Evolutionary conservation across 73 alveolate genomes (phyloP).

Genomic region (Strombidium stylifer): DNA sequence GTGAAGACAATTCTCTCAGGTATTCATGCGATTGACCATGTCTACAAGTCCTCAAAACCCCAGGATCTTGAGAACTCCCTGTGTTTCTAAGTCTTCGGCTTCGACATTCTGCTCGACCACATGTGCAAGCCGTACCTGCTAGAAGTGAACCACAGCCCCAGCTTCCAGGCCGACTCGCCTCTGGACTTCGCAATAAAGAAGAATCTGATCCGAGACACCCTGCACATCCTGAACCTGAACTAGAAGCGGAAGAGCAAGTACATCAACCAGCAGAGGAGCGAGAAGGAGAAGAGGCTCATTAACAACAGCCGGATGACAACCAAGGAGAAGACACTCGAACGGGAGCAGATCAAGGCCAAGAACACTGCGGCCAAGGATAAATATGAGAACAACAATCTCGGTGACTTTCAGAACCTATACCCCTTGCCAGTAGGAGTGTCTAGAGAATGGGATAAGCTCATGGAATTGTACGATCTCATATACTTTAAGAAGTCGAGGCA

Average conservation of each 20-base stretch:
- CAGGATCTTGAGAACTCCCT: slow-evolving; percentile 16
- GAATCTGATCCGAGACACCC: neutral
- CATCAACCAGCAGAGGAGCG: neutral
- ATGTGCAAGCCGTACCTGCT: neutral
- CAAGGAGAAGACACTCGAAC: neutral
- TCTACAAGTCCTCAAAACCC: slow-evolving; percentile 4
- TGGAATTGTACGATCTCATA: too few relatives aligned
- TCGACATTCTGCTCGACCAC: slow-evolving; percentile 10
- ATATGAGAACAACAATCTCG: neutral
- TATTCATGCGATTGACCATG: slow-evolving; percentile 3
- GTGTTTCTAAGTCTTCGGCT: slow-evolving; percentile 5
- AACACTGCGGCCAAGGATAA: neutral
- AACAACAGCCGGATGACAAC: neutral
- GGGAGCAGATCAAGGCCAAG: neutral
- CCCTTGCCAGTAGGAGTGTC: too few relatives aligned
- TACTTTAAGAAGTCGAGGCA: too few relatives aligned
- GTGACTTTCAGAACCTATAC: neutral
- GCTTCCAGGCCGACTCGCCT: too few relatives aligned
- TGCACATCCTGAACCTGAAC: neutral
- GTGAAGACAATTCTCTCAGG: slow-evolving; percentile 20
- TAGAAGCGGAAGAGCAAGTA: neutral
- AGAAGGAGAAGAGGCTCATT: neutral
- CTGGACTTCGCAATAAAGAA: slow-evolving; percentile 1
- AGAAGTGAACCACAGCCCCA: slow-evolving; percentile 20
- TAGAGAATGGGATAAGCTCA: too few relatives aligned